A percentile compares a stretch with the other conserved stretches of the same genome.
Evolutionary conservation across 495 filamentous ascomycete species (phyloP).

Genomic region (Schizothecium vesticola): DNA sequence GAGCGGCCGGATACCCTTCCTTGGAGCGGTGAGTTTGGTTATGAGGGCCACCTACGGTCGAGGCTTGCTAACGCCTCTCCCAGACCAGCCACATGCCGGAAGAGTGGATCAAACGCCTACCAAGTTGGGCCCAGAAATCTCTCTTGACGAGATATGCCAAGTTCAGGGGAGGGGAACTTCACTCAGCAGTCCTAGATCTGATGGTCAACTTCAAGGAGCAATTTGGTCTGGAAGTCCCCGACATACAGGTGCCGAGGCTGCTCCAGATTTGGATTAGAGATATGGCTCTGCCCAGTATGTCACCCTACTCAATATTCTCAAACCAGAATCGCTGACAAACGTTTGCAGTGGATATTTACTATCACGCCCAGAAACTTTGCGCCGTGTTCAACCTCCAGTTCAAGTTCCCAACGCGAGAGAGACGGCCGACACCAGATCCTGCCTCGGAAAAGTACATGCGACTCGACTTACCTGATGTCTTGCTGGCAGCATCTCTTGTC

Average conservation of each 20-base stretch:
- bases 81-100: conserved; percentile 52
- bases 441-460: neutral
- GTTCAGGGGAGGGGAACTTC: conserved; percentile 51
- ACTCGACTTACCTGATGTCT: conserved; percentile 62
- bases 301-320: neutral
- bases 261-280: conserved; percentile 65
- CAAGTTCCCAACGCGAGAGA: conserved; percentile 41
- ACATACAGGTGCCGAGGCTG: conserved; percentile 61
- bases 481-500: conserved; percentile 65
- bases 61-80: conserved; percentile 13
- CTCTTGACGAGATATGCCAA: conserved; percentile 48
- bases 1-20: conserved; percentile 35
- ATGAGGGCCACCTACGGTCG: neutral
- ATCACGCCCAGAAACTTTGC: conserved; percentile 53
- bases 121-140: conserved; percentile 50
- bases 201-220: conserved; percentile 57
- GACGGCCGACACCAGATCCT: conserved; percentile 11
- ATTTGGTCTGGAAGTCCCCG: conserved; percentile 66
- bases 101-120: conserved; percentile 60
- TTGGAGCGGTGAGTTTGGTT: conserved; percentile 31
- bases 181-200: conserved; percentile 56
- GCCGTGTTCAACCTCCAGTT: conserved; percentile 52
- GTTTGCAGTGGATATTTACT: conserved; percentile 57
- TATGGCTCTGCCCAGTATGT: conserved; percentile 71
- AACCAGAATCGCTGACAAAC: conserved; percentile 13